Evolutionary conservation across 129 eudicot genomes (phyloP).

Genomic region (Centaurea solstitialis): DNA sequence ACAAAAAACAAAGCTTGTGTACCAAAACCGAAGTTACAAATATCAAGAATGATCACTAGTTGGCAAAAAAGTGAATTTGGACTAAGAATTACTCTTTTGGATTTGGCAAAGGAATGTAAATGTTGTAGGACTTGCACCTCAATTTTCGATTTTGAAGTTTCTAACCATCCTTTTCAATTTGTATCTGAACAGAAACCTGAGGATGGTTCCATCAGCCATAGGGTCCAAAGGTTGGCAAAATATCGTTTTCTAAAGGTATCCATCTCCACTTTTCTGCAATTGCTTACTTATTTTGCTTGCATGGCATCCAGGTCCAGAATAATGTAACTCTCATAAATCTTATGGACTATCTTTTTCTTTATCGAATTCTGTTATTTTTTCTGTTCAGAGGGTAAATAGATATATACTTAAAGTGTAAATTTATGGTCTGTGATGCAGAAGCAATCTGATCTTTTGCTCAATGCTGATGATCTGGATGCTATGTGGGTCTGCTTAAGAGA

Average conservation of each 20-base stretch:
- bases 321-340: not conserved
- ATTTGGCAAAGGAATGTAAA: not conserved
- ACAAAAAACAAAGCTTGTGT: not conserved
- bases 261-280: constrained; percentile 10
- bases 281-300: not conserved
- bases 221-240: constrained; percentile 97
- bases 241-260: constrained; percentile 91
- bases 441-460: constrained; percentile 94
- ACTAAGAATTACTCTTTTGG: not conserved
- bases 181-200: constrained; percentile 78
- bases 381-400: not conserved
- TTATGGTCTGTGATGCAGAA: constrained; percentile 53
- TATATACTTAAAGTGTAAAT: not conserved
- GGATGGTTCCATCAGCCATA: constrained; percentile 92
- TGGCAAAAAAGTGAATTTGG: not conserved
- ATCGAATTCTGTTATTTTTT: not conserved
- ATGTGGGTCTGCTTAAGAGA: constrained; percentile 99
- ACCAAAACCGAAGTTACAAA: not conserved
- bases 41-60: not conserved
- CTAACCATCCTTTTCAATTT: constrained; percentile 1
- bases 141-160: too few species aligned
- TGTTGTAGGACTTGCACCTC: too few species aligned
- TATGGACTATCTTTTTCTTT: not conserved
- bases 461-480: constrained; percentile 98
- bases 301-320: not conserved